Evolutionary conservation across 768 basidiomycete species (phyloP).

Genomic region (Serpula lacrymans): DNA sequence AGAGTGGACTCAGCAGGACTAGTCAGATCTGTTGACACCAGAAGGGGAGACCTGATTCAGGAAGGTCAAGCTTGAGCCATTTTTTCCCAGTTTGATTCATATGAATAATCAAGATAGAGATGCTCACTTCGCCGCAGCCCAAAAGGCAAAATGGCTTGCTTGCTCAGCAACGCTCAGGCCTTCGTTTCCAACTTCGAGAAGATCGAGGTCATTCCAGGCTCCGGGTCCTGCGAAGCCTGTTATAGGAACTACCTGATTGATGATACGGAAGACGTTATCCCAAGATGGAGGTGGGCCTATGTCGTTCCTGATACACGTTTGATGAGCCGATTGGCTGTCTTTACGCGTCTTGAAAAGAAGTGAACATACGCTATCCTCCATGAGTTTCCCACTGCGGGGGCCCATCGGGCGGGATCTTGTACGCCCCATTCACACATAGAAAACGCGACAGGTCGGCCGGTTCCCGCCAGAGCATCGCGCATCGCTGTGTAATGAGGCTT

Average conservation of each 20-base stretch:
- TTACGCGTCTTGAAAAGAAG: not conserved
- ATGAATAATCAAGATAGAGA: not conserved
- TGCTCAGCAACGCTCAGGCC: slow-evolving; percentile 36
- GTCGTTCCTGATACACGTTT: slow-evolving; percentile 33
- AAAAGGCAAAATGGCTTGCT: slow-evolving; percentile 49
- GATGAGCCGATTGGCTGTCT: not conserved
- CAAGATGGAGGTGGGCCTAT: slow-evolving; percentile 45
- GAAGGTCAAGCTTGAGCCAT: not conserved
- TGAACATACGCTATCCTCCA: slow-evolving; percentile 45
- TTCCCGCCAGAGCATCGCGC: slow-evolving; percentile 42
- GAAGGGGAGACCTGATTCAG: slow-evolving; percentile 30
- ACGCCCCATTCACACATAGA: slow-evolving; percentile 52
- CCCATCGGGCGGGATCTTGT: slow-evolving; percentile 51
- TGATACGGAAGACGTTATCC: slow-evolving; percentile 47
- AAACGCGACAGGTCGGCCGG: slow-evolving; percentile 45
- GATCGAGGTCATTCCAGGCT: slow-evolving; percentile 49
- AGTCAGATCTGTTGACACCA: slow-evolving; percentile 43
- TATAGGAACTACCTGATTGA: slow-evolving; percentile 50
- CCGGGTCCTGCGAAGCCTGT: slow-evolving; percentile 46
- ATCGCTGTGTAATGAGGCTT: slow-evolving; percentile 44
- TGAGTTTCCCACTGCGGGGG: slow-evolving; percentile 43
- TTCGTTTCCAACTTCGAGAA: slow-evolving; percentile 50
- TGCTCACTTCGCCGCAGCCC: slow-evolving; percentile 46
- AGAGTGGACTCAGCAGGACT: slow-evolving; percentile 30
- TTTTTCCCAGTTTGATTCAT: too few species aligned